These are phyloP conservation scores for Phaeosphaeria sp. DNA, from an alignment of 2,329 filamentous ascomycete species.

Conservation along the genomic window DNA sequence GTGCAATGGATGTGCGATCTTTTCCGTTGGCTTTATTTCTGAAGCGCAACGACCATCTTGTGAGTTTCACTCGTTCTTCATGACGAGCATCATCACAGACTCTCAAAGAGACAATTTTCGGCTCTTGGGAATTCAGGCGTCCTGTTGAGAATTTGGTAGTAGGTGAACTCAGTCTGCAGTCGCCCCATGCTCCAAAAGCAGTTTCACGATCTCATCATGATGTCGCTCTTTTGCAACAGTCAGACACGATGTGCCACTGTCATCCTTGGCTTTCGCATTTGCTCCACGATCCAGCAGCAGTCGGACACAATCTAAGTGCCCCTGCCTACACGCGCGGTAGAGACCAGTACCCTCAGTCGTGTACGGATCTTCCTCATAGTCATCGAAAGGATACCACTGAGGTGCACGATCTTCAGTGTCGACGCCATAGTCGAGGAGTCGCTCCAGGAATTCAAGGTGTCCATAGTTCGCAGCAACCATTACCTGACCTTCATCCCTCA, in stretches of 20 bases:
- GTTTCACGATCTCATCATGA: background rate
- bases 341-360: background rate
- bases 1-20: too few species aligned
- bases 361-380: background rate
- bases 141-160: too few species aligned
- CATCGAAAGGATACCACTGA: slow-evolving; percentile 1
- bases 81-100: too few species aligned
- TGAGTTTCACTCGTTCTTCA: too few species aligned
- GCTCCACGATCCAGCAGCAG: background rate
- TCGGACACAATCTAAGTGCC: background rate
- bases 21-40: too few species aligned
- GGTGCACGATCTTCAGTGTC: background rate
- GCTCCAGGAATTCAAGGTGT: background rate
- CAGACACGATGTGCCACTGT: background rate
- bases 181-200: background rate
- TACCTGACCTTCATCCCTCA: background rate
- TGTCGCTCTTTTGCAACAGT: background rate
- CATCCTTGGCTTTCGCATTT: background rate
- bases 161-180: background rate
- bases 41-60: too few species aligned
- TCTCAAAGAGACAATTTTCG: too few species aligned
- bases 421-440: background rate
- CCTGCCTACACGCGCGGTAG: background rate
- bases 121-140: too few species aligned
- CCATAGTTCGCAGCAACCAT: background rate